These are phyloP conservation scores for Candida pseudofarinosa DNA, from an alignment of 805 yeast species.

Conservation along the genomic window DNA sequence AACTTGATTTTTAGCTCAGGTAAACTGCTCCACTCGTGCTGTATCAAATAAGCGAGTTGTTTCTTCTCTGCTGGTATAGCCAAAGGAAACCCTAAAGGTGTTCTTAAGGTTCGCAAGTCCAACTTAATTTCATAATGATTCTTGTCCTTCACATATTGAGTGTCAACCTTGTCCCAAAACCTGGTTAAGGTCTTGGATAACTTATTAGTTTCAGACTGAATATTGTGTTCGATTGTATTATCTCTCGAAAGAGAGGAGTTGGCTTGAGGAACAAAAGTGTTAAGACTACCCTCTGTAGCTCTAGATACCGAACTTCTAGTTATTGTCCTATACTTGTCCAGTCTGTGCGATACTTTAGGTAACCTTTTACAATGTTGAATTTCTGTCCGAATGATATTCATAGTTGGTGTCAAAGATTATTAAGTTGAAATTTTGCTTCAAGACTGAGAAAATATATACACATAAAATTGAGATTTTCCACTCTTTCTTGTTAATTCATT, in stretches of 20 bases:
- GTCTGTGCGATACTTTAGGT: background rate
- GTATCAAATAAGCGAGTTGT: slow-evolving; percentile 67
- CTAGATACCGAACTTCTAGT: background rate
- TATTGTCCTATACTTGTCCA: background rate
- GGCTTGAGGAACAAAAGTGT: slow-evolving; percentile 9
- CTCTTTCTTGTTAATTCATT: too few species aligned
- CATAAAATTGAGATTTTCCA: background rate
- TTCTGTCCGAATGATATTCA: background rate
- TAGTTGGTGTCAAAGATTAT: background rate
- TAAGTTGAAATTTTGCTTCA: background rate
- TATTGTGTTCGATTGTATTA: slow-evolving; percentile 47
- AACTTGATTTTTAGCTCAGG: slow-evolving; percentile 65
- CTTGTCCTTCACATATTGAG: slow-evolving; percentile 25
- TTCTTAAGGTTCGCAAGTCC: slow-evolving; percentile 72
- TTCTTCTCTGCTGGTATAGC: slow-evolving; percentile 56
- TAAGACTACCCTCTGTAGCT: slow-evolving; percentile 16
- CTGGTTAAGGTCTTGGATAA: slow-evolving; percentile 62
- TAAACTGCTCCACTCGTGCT: slow-evolving; percentile 83
- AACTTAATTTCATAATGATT: slow-evolving; percentile 52
- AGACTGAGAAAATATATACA: background rate
- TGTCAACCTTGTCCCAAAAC: slow-evolving; percentile 77
- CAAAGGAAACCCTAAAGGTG: slow-evolving; percentile 76
- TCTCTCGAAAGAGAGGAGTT: slow-evolving; percentile 19
- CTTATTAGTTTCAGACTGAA: slow-evolving; percentile 61
- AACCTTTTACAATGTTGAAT: background rate